phyloP scores from a whole-genome alignment of 1,284 basidiomycete genomes.

The Tremellales sp. region DNA sequence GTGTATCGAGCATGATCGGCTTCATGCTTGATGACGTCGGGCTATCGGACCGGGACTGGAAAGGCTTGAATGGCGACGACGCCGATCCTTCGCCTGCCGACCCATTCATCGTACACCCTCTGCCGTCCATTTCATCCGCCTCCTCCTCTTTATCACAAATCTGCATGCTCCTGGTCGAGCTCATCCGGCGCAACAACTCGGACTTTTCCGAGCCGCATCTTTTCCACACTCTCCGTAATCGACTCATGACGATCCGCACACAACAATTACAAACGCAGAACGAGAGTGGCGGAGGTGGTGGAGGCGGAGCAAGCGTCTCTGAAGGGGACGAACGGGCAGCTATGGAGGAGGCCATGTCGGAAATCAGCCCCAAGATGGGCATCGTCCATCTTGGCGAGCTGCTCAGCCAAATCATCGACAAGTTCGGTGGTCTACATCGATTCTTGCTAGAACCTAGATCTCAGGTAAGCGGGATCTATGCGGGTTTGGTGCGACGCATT shows the following conservation, averaged over 20 bases:
- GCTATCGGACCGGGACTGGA: constrained; percentile 35
- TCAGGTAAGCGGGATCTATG: constrained; percentile 54
- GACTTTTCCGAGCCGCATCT: constrained; percentile 98
- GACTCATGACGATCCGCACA: constrained; percentile 67
- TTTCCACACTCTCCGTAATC: constrained; percentile 90
- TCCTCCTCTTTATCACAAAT: constrained; percentile 84
- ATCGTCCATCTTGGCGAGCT: constrained; percentile 89
- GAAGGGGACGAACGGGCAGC: constrained; percentile 62
- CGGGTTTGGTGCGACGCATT: constrained; percentile 3
- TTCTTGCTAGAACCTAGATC: constrained; percentile 71
- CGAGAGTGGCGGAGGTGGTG: constrained; percentile 11
- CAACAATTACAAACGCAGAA: constrained; percentile 13
- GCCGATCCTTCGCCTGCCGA: constrained; percentile 21
- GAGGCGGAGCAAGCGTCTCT: too few relatives aligned
- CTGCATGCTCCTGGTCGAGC: constrained; percentile 86
- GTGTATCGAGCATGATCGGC: constrained; percentile 66
- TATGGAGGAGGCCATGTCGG: constrained; percentile 75
- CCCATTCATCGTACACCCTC: constrained; percentile 40
- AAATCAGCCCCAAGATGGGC: constrained; percentile 84
- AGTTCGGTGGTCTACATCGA: constrained; percentile 66
- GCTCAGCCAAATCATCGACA: constrained; percentile 69
- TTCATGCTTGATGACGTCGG: constrained; percentile 75
- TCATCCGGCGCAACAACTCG: constrained; percentile 98
- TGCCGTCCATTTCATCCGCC: constrained; percentile 70
- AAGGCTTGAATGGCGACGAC: constrained; percentile 18